phyloP scores from a whole-genome alignment of 352 stramenopile species.

The Pythium volutum region DNA sequence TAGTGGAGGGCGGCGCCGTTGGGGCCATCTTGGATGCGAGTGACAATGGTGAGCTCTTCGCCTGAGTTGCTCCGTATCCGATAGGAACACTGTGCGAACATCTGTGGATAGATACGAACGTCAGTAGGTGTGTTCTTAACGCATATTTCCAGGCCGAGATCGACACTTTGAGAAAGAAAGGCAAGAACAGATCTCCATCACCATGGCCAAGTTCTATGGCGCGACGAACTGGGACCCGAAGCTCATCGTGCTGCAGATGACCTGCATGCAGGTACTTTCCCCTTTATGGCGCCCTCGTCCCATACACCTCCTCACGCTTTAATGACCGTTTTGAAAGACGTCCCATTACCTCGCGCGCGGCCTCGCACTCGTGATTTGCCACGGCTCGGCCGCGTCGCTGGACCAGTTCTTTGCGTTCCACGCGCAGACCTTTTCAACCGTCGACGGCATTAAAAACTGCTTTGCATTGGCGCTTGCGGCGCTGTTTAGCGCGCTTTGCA shows the following conservation, averaged over 20 bases:
- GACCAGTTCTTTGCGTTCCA: conserved; percentile 87
- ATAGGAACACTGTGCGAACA: conserved; percentile 6
- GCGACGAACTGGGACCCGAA: conserved; percentile 77
- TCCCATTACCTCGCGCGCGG: conserved; percentile 80
- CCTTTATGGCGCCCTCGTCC: not conserved
- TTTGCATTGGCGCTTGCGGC: conserved; percentile 61
- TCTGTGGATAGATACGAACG: not conserved
- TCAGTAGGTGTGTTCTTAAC: not conserved
- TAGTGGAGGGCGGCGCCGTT: not conserved
- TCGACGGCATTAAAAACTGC: conserved; percentile 82
- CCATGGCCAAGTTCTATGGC: conserved; percentile 85
- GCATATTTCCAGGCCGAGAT: not conserved
- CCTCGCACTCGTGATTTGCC: conserved; percentile 71
- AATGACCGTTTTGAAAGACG: too few relatives aligned
- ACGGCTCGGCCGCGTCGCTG: conserved; percentile 61
- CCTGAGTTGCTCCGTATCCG: not conserved
- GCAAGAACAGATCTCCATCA: not conserved
- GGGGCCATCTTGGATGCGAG: too few relatives aligned
- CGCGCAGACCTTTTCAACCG: conserved; percentile 64
- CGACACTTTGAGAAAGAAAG: not conserved
- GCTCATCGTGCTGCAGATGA: conserved; percentile 86
- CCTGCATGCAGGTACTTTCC: conserved; percentile 75
- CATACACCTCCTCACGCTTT: too few relatives aligned
- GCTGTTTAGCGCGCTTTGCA: conserved; percentile 61
- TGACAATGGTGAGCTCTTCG: not conserved